These are phyloP conservation scores for Tetraselmis striata DNA, from an alignment of 139 green algal genomes.

Conservation along the genomic window DNA sequence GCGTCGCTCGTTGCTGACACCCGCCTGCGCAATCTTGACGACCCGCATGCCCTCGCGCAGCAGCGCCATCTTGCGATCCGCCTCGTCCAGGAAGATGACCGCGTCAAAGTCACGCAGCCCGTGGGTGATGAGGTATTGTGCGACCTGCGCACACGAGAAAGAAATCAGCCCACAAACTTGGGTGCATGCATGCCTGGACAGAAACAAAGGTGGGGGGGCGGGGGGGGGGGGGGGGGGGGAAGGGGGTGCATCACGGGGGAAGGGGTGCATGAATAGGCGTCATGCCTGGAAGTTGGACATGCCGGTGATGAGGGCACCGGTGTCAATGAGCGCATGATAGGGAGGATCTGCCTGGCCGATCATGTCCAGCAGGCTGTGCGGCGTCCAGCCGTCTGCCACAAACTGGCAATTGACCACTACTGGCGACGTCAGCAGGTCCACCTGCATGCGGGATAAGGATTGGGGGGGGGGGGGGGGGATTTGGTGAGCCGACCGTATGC, in stretches of 20 bases:
- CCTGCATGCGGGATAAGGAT: too few relatives aligned
- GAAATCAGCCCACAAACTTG: too few relatives aligned
- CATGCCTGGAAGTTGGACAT: slow-evolving; percentile 18
- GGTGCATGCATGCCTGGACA: not conserved
- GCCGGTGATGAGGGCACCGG: slow-evolving; percentile 23
- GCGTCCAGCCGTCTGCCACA: slow-evolving; percentile 6
- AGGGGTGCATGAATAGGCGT: too few relatives aligned
- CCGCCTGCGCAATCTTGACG: slow-evolving; percentile 13
- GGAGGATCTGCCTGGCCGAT: slow-evolving; percentile 16
- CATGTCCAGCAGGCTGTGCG: not conserved
- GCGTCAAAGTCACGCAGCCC: slow-evolving; percentile 12
- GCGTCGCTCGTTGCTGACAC: slow-evolving; percentile 2
- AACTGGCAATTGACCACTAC: not conserved
- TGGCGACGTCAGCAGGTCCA: slow-evolving; percentile 6
- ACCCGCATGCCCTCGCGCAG: slow-evolving; percentile 15
- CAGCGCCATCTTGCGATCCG: slow-evolving; percentile 29
- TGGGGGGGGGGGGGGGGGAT: too few relatives aligned
- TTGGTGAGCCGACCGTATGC: too few relatives aligned
- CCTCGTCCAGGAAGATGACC: slow-evolving; percentile 25
- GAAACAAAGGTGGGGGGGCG: too few relatives aligned
- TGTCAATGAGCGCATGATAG: slow-evolving; percentile 22
- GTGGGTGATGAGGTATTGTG: slow-evolving; percentile 16
- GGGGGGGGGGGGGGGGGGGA: too few relatives aligned
- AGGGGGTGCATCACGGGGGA: too few relatives aligned
- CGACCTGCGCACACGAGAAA: too few relatives aligned